A percentile compares a stretch with the other conserved stretches of the same genome.
phyloP scores from a whole-genome alignment of 2,329 filamentous ascomycete species.

The Colletotrichum incanum region DNA sequence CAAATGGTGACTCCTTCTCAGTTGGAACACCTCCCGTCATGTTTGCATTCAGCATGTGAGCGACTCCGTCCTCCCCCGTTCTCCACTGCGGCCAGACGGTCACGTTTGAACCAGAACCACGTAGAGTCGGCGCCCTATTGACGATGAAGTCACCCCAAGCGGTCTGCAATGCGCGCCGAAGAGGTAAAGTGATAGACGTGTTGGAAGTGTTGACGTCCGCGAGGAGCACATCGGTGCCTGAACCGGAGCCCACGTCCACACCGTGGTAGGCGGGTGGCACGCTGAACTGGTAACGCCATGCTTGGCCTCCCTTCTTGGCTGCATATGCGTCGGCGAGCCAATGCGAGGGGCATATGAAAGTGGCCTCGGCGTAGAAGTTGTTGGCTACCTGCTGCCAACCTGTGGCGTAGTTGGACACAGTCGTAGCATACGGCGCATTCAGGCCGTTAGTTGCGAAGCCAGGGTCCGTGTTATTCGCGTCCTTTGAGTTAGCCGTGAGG shows the following conservation, averaged over 20 bases:
- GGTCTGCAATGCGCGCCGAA: constrained; percentile 10
- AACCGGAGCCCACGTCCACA: constrained; percentile 23
- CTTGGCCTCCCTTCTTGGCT: constrained; percentile 4
- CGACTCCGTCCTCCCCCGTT: not conserved
- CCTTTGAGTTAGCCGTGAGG: constrained; percentile 12
- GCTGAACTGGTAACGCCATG: constrained; percentile 36
- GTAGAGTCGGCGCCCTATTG: constrained; percentile 5
- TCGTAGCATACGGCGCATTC: constrained; percentile 17
- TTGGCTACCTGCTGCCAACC: constrained; percentile 38
- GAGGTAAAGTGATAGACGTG: not conserved
- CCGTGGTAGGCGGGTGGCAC: constrained; percentile 30
- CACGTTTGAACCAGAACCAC: not conserved
- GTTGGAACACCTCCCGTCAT: constrained; percentile 25
- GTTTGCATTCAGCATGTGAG: constrained; percentile 28
- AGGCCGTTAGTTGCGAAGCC: constrained; percentile 25
- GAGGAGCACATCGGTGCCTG: constrained; percentile 20
- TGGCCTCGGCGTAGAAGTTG: constrained; percentile 35
- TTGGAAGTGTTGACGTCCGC: constrained; percentile 10
- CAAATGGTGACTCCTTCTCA: constrained; percentile 13
- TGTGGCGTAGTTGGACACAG: constrained; percentile 30
- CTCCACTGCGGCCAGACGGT: constrained; percentile 24
- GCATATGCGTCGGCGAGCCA: constrained; percentile 36
- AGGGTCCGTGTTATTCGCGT: constrained; percentile 33
- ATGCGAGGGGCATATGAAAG: constrained; percentile 27
- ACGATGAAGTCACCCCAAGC: constrained; percentile 34